phyloP scores from a whole-genome alignment of 352 stramenopile genomes.

The Elongisporangium anandrum region DNA sequence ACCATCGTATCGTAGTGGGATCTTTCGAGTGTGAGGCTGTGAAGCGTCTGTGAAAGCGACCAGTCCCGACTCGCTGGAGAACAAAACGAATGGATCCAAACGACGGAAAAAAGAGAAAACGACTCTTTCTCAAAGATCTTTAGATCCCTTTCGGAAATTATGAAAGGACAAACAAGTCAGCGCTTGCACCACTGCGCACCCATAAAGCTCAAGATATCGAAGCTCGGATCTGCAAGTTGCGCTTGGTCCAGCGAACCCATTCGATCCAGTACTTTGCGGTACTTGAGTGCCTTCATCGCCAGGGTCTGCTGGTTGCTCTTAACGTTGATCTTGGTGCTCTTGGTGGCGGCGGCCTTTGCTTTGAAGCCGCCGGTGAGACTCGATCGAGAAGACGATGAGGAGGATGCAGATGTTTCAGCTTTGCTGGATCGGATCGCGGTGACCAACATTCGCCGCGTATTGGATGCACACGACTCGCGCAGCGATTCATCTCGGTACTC shows the following conservation, averaged over 20 bases:
- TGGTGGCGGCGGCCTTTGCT: background rate
- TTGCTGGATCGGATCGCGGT: background rate
- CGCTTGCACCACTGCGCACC: background rate
- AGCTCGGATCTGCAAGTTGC: background rate
- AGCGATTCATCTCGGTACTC: background rate
- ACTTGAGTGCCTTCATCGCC: background rate
- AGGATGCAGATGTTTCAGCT: background rate
- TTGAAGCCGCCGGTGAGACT: background rate
- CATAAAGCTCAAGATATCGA: background rate
- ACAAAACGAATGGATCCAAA: background rate
- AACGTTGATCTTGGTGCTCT: background rate
- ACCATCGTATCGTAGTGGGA: background rate
- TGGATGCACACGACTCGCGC: background rate
- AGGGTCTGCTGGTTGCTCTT: background rate
- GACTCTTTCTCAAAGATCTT: background rate
- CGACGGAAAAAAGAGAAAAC: background rate
- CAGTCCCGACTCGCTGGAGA: background rate
- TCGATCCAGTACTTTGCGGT: background rate
- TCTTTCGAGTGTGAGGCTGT: background rate
- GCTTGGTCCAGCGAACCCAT: background rate
- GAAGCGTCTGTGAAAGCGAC: background rate
- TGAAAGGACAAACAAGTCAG: background rate
- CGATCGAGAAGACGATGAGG: background rate
- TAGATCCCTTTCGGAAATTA: background rate
- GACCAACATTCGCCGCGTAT: background rate